Conservation (phyloP, 192 early-diverging fungal genomes). For the Coemansia sp. region DNA sequence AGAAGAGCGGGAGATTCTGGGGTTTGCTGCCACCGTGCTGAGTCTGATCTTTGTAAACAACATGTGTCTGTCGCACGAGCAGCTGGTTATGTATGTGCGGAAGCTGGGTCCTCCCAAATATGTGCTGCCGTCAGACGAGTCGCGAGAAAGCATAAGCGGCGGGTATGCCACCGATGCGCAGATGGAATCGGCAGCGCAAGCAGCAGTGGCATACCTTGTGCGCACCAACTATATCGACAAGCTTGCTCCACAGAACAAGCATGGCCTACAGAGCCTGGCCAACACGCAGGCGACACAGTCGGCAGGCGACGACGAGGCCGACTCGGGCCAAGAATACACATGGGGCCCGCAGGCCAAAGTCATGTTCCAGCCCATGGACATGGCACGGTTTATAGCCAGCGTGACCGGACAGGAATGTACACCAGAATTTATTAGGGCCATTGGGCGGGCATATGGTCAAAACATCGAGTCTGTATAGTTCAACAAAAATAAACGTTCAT, state of each 20-base stretch:
- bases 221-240: constrained; percentile 36
- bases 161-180: constrained; percentile 21
- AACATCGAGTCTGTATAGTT: constrained; percentile 10
- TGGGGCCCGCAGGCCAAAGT: constrained; percentile 47
- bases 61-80: constrained; percentile 42
- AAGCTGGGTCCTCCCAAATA: constrained; percentile 41
- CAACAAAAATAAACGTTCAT: too few relatives aligned
- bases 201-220: constrained; percentile 26
- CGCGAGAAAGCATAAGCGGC: not conserved
- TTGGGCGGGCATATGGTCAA: constrained; percentile 44
- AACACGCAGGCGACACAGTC: constrained; percentile 40
- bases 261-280: not conserved
- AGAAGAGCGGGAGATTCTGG: constrained; percentile 15
- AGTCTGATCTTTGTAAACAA: constrained; percentile 53
- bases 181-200: constrained; percentile 33
- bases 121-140: constrained; percentile 4
- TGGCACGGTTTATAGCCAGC: constrained; percentile 45
- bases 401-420: constrained; percentile 42
- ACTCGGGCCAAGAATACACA: constrained; percentile 25
- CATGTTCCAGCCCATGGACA: constrained; percentile 41
- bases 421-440: constrained; percentile 33
- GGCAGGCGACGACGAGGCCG: constrained; percentile 10
- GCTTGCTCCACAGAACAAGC: constrained; percentile 1
- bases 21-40: constrained; percentile 43
- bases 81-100: constrained; percentile 44